Percentiles rank a stretch among this genome's conserved stretches.
These are phyloP conservation scores for Vigna unguiculata DNA, from an alignment of 306 rosid species.

Conservation along the genomic window DNA sequence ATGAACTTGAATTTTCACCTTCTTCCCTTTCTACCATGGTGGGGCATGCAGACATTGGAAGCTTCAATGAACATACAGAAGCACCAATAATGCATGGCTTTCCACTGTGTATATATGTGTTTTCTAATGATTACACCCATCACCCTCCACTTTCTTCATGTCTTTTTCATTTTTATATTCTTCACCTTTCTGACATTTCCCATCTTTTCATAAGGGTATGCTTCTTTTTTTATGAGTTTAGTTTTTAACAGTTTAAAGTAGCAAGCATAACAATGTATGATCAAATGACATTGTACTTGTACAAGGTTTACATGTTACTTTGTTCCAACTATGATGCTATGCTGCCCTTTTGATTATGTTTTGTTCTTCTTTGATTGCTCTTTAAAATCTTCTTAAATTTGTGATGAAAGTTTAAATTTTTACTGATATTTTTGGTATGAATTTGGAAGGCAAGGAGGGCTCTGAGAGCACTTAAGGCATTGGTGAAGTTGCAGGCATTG, in stretches of 20 bases:
- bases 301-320: neutral
- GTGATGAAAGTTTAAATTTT: neutral
- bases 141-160: constrained; percentile 22
- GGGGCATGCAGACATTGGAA: constrained; percentile 36
- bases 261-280: neutral
- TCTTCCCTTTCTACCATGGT: constrained; percentile 26
- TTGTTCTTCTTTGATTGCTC: neutral
- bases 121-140: constrained; percentile 59
- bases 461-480: constrained; percentile 82
- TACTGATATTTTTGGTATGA: constrained; percentile 23
- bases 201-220: neutral
- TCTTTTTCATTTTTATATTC: constrained; percentile 42
- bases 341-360: neutral
- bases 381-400: neutral
- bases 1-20: constrained; percentile 7
- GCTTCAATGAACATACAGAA: constrained; percentile 43
- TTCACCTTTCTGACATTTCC: constrained; percentile 35
- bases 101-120: constrained; percentile 28
- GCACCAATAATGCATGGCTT: constrained; percentile 36
- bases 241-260: neutral
- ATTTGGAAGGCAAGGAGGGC: constrained; percentile 90
- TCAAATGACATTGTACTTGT: neutral
- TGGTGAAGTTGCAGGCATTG: constrained; percentile 94
- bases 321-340: neutral
- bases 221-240: neutral